Conservation (phyloP, 805 yeast genomes). For the Kodamaea lidongshanica region DNA sequence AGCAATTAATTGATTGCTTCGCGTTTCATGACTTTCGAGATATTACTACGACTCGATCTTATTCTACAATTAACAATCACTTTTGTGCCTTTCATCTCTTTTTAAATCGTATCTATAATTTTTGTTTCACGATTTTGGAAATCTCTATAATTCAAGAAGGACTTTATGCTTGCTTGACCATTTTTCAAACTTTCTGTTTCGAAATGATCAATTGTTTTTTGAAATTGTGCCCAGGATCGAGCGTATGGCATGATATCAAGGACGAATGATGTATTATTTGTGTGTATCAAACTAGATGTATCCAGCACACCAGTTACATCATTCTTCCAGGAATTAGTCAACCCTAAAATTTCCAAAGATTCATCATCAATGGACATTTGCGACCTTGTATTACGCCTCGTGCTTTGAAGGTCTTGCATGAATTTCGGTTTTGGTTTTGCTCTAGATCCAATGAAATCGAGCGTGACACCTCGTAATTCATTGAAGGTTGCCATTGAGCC, state of each 20-base stretch:
- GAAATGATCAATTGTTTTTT: constrained; percentile 17
- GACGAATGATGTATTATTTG: constrained; percentile 20
- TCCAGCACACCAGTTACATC: constrained; percentile 30
- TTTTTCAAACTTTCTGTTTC: constrained; percentile 15
- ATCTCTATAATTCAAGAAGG: constrained; percentile 29
- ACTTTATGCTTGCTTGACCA: constrained; percentile 19
- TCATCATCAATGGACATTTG: constrained; percentile 4
- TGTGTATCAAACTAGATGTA: constrained; percentile 22
- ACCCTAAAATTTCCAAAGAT: constrained; percentile 1
- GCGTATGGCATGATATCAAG: constrained; percentile 29
- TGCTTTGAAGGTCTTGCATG: constrained; percentile 18
- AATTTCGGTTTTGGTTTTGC: constrained; percentile 28
- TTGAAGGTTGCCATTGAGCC: constrained; percentile 7
- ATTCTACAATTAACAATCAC: too few species aligned
- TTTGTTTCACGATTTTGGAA: constrained; percentile 20
- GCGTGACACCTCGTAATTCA: constrained; percentile 7
- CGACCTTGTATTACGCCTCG: constrained; percentile 17
- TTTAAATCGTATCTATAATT: constrained; percentile 12
- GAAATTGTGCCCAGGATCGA: constrained; percentile 31
- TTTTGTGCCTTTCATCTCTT: neutral
- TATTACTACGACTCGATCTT: too few species aligned
- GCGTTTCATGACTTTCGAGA: too few species aligned
- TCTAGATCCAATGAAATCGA: constrained; percentile 28
- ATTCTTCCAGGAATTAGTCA: constrained; percentile 8
- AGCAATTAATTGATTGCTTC: too few species aligned